Evolutionary conservation across 2,329 filamentous ascomycete genomes (phyloP).

Genomic region (Alternaria brassicae): DNA sequence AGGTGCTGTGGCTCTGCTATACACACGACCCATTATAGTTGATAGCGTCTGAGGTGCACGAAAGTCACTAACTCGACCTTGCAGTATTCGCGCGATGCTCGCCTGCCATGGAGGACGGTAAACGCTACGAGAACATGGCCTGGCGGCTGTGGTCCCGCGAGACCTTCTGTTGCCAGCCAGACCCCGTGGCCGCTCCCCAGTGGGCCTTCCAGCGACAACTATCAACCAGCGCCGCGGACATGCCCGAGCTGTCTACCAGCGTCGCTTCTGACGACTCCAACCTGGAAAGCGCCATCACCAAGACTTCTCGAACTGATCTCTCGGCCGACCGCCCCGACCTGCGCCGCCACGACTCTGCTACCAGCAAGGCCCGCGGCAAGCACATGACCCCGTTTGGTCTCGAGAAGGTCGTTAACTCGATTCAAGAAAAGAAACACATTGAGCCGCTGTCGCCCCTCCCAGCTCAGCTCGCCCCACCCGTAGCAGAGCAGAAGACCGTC

Average conservation of each 20-base stretch:
- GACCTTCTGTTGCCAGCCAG: conserved; percentile 82
- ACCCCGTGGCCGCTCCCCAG: conserved; percentile 50
- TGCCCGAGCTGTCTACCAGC: conserved; percentile 58
- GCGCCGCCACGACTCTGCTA: conserved; percentile 73
- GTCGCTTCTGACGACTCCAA: conserved; percentile 55
- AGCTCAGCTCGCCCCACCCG: conserved; percentile 46
- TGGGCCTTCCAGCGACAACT: conserved; percentile 45
- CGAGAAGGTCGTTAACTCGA: conserved; percentile 92
- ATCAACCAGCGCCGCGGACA: conserved; percentile 35
- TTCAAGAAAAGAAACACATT: conserved; percentile 81
- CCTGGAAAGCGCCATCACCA: conserved; percentile 50
- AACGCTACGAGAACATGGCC: conserved; percentile 88
- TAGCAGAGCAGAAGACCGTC: conserved; percentile 17
- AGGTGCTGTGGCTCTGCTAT: no score
- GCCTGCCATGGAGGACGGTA: conserved; percentile 90
- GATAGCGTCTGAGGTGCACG: background rate
- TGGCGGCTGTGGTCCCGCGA: conserved; percentile 96
- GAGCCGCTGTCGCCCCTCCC: conserved; percentile 61
- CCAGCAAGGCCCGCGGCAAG: conserved; percentile 73
- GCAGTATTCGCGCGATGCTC: conserved; percentile 93
- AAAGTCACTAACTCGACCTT: conserved; percentile 30
- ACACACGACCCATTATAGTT: no score
- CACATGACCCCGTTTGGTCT: conserved; percentile 93
- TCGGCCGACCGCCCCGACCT: conserved; percentile 70
- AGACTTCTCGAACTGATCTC: conserved; percentile 55